Conservation (phyloP, 108 stramenopile genomes). For the Skeletonema menzelii region DNA sequence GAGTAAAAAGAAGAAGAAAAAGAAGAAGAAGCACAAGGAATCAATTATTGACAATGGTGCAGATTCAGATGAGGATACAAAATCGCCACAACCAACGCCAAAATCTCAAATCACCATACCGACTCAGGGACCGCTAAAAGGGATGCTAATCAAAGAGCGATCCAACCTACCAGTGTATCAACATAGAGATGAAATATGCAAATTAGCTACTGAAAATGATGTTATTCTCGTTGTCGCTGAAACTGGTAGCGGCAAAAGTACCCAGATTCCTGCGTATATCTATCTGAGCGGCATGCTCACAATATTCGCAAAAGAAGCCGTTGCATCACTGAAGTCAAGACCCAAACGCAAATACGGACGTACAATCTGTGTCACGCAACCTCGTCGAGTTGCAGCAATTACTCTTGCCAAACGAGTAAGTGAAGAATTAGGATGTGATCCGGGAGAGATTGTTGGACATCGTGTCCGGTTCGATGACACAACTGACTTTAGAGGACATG, state of each 20-base stretch:
- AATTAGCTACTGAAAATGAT: slow-evolving; percentile 50
- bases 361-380: slow-evolving; percentile 92
- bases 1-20: slow-evolving; percentile 28
- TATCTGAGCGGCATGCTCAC: slow-evolving; percentile 51
- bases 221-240: slow-evolving; percentile 75
- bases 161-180: slow-evolving; percentile 69
- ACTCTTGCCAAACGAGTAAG: slow-evolving; percentile 92
- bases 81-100: slow-evolving; percentile 45
- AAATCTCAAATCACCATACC: slow-evolving; percentile 52
- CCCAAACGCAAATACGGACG: slow-evolving; percentile 37
- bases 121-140: slow-evolving; percentile 45
- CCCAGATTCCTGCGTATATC: slow-evolving; percentile 82
- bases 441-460: slow-evolving; percentile 85
- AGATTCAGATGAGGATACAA: slow-evolving; percentile 6
- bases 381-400: slow-evolving; percentile 95
- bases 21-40: slow-evolving; percentile 7
- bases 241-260: slow-evolving; percentile 83
- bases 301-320: neutral
- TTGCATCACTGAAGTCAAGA: neutral
- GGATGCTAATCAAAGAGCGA: slow-evolving; percentile 47
- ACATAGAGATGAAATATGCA: slow-evolving; percentile 52
- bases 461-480: slow-evolving; percentile 95
- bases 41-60: neutral
- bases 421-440: slow-evolving; percentile 74
- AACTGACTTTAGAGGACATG: slow-evolving; percentile 46